Percentiles rank a stretch among this genome's conserved stretches.
Conservation (phyloP, 805 yeast species). For the Starmerella riodocensis region DNA sequence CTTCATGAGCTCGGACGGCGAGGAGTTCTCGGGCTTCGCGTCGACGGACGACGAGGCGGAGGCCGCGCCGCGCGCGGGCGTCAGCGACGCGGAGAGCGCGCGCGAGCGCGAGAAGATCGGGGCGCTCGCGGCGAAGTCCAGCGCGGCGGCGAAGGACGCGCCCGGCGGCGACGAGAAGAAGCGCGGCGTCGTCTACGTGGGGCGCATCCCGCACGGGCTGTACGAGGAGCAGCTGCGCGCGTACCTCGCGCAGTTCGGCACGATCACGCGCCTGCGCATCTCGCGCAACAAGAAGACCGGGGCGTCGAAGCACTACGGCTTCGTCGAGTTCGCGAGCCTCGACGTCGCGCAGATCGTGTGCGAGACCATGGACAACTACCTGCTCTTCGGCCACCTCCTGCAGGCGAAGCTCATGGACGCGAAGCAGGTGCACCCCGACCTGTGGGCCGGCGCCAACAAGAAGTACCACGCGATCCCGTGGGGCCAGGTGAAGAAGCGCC, state of each 20-base stretch:
- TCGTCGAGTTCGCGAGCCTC: conserved; percentile 60
- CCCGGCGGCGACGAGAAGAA: background rate
- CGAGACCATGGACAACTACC: conserved; percentile 91
- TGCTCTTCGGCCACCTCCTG: conserved; percentile 74
- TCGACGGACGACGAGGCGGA: conserved; percentile 21
- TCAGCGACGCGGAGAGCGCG: conserved; percentile 1
- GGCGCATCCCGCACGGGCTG: conserved; percentile 87
- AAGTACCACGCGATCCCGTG: conserved; percentile 49
- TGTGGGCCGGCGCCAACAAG: conserved; percentile 45
- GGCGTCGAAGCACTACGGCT: conserved; percentile 80
- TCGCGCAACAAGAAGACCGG: conserved; percentile 88
- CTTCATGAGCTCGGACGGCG: conserved; percentile 5
- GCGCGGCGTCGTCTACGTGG: conserved; percentile 72
- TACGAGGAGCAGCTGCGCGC: conserved; percentile 57
- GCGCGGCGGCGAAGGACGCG: conserved; percentile 2
- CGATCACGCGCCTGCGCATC: conserved; percentile 58
- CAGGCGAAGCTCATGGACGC: conserved; percentile 47
- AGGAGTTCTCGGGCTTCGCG: conserved; percentile 18
- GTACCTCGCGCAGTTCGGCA: conserved; percentile 87
- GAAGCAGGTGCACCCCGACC: conserved; percentile 32
- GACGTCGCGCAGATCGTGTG: conserved; percentile 81
- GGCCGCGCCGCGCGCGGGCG: background rate
- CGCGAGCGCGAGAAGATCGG: conserved; percentile 6
- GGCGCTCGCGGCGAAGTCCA: conserved; percentile 4
- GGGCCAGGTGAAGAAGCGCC: conserved; percentile 39